These are phyloP conservation scores for Dysphania ambrosioides DNA, from an alignment of 148 eudicot species.

Conservation along the genomic window DNA sequence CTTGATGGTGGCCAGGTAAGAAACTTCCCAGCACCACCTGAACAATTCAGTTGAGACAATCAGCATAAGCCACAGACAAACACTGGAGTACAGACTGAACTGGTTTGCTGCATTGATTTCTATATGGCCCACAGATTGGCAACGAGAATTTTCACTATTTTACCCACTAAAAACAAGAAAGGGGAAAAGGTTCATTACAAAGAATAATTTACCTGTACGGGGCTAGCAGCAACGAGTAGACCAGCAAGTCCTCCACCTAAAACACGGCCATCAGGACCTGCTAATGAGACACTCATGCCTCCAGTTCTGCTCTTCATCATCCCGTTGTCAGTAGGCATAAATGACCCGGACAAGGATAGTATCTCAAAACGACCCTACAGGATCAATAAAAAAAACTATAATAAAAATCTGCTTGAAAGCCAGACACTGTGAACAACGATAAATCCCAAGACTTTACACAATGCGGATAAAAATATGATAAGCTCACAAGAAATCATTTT, in stretches of 20 bases:
- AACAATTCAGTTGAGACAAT: constrained; percentile 6
- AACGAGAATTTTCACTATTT: background rate
- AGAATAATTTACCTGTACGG: constrained; percentile 83
- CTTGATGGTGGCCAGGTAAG: constrained; percentile 55
- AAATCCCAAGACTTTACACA: background rate
- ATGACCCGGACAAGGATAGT: constrained; percentile 75
- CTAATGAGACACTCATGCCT: constrained; percentile 83
- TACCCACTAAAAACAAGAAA: too few relatives aligned
- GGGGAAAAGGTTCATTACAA: background rate
- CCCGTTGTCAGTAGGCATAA: constrained; percentile 65
- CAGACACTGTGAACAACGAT: background rate
- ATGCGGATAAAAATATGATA: background rate
- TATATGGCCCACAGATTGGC: background rate
- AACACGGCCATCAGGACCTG: constrained; percentile 87
- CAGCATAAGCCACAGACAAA: background rate
- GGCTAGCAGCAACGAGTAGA: constrained; percentile 74
- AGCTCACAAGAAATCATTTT: background rate
- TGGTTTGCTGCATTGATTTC: background rate
- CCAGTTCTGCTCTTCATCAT: constrained; percentile 76
- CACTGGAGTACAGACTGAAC: background rate
- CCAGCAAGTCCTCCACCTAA: constrained; percentile 93
- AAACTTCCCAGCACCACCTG: constrained; percentile 86
- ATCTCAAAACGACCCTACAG: constrained; percentile 91
- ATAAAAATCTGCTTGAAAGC: background rate
- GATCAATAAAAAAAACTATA: constrained; percentile 6